Base-by-base conservation (phyloP, 306 rosid species). In the Rosa persica region DNA sequence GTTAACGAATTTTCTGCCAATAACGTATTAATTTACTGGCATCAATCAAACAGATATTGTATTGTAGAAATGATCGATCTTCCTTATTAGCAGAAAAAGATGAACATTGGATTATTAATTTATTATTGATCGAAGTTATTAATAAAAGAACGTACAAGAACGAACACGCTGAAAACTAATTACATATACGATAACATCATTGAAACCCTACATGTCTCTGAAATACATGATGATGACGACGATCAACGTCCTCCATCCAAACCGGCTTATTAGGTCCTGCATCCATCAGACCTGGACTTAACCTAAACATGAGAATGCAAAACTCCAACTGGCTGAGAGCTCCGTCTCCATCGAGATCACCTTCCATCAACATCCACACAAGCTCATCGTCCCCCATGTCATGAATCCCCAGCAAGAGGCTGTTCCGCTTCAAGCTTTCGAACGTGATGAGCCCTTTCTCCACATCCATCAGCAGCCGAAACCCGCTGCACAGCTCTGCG, bases 301-400 rank as follows among this genome's bases (percentile, higher is more conserved):
- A 78, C 89, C 93, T 84, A 73, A 90, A 90, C 96, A 91, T 91
- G 87, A 91, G 93, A 77, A 84, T 84, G 81, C 90, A 91, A 65
- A 89, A 91, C 80, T 89, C 93, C 87, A 80, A 77, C 62, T 87
- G 90, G 62, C 76, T 91, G 3, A 89, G 81, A 51, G 89, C 91
- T 0, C 93, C 96, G 69, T 91, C 96, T 67, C 96, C 96, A 72
- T 91, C 96, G 69, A 91, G 76, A 81, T 91, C 93, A 19, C 93
- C 89, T 46, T 89, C 93, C 91, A 89, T 81, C 25, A 91, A 67
- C 96, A 91, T 91, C 86, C 84, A 81, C 34, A 81, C 62, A 1
- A 90, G 76, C 64, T 90, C 93, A 4, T 90, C 91, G 16, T 90
- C 93, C 57, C 84, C 78, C 68, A 89, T 79, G 34, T 85, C 82